phyloP scores from a whole-genome alignment of 495 filamentous ascomycete genomes.

The Aspergillus biplanus region DNA sequence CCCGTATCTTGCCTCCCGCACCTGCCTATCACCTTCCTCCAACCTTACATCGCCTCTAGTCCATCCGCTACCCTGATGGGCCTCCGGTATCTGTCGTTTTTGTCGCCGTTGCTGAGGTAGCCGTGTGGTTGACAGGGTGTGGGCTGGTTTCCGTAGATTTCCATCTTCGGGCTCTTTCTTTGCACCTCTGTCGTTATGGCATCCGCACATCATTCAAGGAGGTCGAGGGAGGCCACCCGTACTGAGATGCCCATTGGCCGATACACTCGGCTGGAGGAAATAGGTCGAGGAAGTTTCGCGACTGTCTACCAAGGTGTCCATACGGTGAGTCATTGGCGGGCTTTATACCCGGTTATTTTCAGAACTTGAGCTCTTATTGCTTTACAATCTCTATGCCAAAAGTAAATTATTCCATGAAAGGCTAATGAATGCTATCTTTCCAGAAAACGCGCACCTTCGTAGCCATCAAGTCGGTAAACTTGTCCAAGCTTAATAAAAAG shows the following conservation, averaged over 20 bases:
- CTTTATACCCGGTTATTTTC: background rate
- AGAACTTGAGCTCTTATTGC: background rate
- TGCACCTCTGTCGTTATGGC: conserved; percentile 39
- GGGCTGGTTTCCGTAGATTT: conserved; percentile 23
- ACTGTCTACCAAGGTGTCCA: conserved; percentile 87
- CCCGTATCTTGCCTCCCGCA: conserved; percentile 7
- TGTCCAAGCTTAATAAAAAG: conserved; percentile 88
- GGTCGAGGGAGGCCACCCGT: conserved; percentile 45
- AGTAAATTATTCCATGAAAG: background rate
- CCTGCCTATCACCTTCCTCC: conserved; percentile 3
- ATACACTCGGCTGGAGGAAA: conserved; percentile 79
- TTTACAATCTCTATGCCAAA: background rate
- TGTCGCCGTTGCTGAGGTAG: conserved; percentile 43
- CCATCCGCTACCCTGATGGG: conserved; percentile 41
- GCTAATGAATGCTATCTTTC: conserved; percentile 2
- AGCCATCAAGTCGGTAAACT: conserved; percentile 94
- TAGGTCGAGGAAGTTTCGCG: conserved; percentile 95
- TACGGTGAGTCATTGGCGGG: conserved; percentile 61
- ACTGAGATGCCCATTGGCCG: conserved; percentile 72
- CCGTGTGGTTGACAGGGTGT: conserved; percentile 43
- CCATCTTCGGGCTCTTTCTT: conserved; percentile 15
- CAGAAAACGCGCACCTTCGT: conserved; percentile 70
- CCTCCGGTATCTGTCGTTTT: conserved; percentile 28
- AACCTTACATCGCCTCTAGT: conserved; percentile 20
- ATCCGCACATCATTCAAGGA: conserved; percentile 44